phyloP scores from a whole-genome alignment of 495 filamentous ascomycete species.

The Daldinia bambusicola region DNA sequence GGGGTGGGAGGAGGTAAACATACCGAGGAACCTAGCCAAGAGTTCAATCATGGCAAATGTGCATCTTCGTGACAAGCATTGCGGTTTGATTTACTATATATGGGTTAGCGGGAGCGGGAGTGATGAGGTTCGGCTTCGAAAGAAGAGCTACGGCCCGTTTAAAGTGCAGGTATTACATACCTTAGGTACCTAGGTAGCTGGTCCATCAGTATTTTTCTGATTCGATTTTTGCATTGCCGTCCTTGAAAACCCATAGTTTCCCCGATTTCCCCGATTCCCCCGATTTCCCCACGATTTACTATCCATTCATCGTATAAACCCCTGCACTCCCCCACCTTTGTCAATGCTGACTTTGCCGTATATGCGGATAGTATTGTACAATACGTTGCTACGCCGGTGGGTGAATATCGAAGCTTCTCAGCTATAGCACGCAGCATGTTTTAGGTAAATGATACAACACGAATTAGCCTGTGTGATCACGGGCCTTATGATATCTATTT shows the following conservation, averaged over 20 bases:
- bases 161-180: no score
- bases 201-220: slow-evolving; percentile 7
- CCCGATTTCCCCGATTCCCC: slow-evolving; percentile 39
- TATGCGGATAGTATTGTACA: slow-evolving; percentile 4
- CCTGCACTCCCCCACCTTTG: slow-evolving; percentile 50
- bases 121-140: slow-evolving; percentile 15
- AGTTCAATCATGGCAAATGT: slow-evolving; percentile 7
- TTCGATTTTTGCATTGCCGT: slow-evolving; percentile 35
- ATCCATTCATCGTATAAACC: slow-evolving; percentile 29
- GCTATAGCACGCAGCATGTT: slow-evolving; percentile 5
- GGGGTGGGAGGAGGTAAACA: slow-evolving; percentile 21
- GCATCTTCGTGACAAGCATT: not conserved
- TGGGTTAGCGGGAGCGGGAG: slow-evolving; percentile 21
- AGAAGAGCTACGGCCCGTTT: slow-evolving; percentile 10
- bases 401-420: slow-evolving; percentile 16
- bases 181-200: no score
- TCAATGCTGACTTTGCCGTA: slow-evolving; percentile 47
- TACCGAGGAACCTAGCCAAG: not conserved
- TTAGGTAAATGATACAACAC: not conserved
- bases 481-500: not conserved
- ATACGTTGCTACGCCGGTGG: not conserved
- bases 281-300: slow-evolving; percentile 36
- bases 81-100: slow-evolving; percentile 21
- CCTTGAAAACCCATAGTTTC: slow-evolving; percentile 26
- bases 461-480: not conserved